Percentiles rank a stretch among this genome's conserved stretches.
Conservation (phyloP, 257 asterid species). For the Nemophila menziesii region DNA sequence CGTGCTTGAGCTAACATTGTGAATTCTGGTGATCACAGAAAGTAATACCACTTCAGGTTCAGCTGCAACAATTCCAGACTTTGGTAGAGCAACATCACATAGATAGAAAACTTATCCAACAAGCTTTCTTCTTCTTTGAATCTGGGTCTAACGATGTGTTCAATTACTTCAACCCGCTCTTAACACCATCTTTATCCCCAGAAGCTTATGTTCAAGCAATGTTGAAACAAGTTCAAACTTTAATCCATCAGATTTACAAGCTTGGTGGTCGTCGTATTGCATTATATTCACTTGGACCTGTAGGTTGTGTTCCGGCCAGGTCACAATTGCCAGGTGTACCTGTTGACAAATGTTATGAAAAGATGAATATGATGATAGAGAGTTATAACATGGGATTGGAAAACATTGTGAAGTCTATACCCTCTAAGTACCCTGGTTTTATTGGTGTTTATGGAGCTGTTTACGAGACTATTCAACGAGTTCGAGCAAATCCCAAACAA, state of each 20-base stretch:
- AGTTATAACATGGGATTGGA: slow-evolving; percentile 41
- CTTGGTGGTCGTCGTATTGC: slow-evolving; percentile 47
- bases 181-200: slow-evolving; percentile 28
- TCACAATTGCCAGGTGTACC: slow-evolving; percentile 50
- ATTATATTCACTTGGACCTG: slow-evolving; percentile 54
- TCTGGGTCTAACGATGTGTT: slow-evolving; percentile 72
- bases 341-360: slow-evolving; percentile 32
- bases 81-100: slow-evolving; percentile 29
- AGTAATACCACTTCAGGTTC: slow-evolving; percentile 47
- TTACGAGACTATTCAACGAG: slow-evolving; percentile 28
- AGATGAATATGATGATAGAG: slow-evolving; percentile 60
- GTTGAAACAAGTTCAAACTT: slow-evolving; percentile 20
- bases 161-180: slow-evolving; percentile 42
- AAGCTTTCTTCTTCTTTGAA: slow-evolving; percentile 44
- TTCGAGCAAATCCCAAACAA: slow-evolving; percentile 34
- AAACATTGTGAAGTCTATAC: slow-evolving; percentile 24
- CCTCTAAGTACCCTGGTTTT: slow-evolving; percentile 27
- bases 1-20: no score
- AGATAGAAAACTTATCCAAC: slow-evolving; percentile 12
- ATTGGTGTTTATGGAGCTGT: slow-evolving; percentile 44
- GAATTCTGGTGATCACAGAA: no score
- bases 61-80: slow-evolving; percentile 45
- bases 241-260: slow-evolving; percentile 25
- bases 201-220: slow-evolving; percentile 43
- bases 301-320: slow-evolving; percentile 72